Evolutionary conservation across 345 rosid genomes (phyloP).

Genomic region (Salix exigua): DNA sequence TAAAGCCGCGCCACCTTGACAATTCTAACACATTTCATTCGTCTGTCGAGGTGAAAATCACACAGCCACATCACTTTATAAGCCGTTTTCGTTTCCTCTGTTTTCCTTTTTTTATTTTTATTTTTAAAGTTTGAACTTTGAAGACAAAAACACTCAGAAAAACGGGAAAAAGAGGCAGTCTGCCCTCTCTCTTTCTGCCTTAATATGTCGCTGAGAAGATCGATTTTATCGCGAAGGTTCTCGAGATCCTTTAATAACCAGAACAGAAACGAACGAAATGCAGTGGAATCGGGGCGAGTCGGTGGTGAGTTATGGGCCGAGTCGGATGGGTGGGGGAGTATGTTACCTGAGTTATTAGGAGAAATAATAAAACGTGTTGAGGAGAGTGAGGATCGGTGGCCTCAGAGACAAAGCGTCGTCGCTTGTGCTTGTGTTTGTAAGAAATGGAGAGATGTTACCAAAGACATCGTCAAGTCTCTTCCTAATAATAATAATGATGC

Average conservation of each 20-base stretch:
- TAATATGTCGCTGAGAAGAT: slow-evolving; percentile 50
- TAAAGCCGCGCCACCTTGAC: background rate
- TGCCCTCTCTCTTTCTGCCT: background rate
- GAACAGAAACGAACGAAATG: slow-evolving; percentile 6
- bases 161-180: background rate
- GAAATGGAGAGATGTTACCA: slow-evolving; percentile 74
- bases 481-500: background rate
- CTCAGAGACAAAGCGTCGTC: slow-evolving; percentile 62
- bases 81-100: background rate
- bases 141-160: background rate
- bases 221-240: slow-evolving; percentile 57
- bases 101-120: no score
- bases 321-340: slow-evolving; percentile 48
- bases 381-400: slow-evolving; percentile 69
- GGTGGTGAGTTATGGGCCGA: background rate
- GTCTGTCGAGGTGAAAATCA: background rate
- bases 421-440: slow-evolving; percentile 78
- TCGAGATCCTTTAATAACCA: slow-evolving; percentile 42
- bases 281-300: slow-evolving; percentile 9
- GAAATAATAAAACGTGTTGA: slow-evolving; percentile 84
- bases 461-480: slow-evolving; percentile 53
- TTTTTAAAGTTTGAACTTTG: background rate
- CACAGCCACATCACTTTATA: background rate
- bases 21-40: background rate
- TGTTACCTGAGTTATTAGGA: slow-evolving; percentile 74